phyloP scores from a whole-genome alignment of 805 yeast genomes.

The Isabelozyma rhagii region DNA sequence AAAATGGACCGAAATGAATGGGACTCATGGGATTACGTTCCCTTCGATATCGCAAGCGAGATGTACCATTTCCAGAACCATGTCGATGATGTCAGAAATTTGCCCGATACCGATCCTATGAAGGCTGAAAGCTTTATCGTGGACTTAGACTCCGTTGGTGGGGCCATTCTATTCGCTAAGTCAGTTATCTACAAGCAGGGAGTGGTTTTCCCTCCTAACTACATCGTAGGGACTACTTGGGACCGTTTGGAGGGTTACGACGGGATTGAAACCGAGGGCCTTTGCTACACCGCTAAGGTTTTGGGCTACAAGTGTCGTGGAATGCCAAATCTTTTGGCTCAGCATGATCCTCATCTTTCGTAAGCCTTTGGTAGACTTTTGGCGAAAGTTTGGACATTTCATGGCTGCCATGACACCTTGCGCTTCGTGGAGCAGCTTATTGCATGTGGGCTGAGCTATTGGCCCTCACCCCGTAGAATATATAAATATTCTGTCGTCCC shows the following conservation, averaged over 20 bases:
- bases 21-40: slow-evolving; percentile 31
- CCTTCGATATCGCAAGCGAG: slow-evolving; percentile 22
- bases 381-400: too few relatives aligned
- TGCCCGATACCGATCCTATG: slow-evolving; percentile 5
- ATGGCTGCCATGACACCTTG: too few relatives aligned
- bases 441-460: too few relatives aligned
- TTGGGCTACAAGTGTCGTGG: slow-evolving; percentile 49
- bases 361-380: too few relatives aligned
- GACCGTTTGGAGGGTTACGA: slow-evolving; percentile 46
- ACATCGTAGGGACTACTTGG: slow-evolving; percentile 48
- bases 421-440: too few relatives aligned
- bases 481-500: too few relatives aligned
- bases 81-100: slow-evolving; percentile 6
- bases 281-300: slow-evolving; percentile 45
- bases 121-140: slow-evolving; percentile 10
- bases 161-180: slow-evolving; percentile 46
- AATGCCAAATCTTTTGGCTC: slow-evolving; percentile 44
- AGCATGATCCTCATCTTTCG: slow-evolving; percentile 19
- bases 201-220: slow-evolving; percentile 42
- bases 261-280: slow-evolving; percentile 54
- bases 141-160: slow-evolving; percentile 49
- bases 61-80: slow-evolving; percentile 28
- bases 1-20: slow-evolving; percentile 26
- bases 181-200: slow-evolving; percentile 45
- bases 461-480: too few relatives aligned